Evolutionary conservation across 495 filamentous ascomycete genomes (phyloP).

Genomic region (Daldinia loculata): DNA sequence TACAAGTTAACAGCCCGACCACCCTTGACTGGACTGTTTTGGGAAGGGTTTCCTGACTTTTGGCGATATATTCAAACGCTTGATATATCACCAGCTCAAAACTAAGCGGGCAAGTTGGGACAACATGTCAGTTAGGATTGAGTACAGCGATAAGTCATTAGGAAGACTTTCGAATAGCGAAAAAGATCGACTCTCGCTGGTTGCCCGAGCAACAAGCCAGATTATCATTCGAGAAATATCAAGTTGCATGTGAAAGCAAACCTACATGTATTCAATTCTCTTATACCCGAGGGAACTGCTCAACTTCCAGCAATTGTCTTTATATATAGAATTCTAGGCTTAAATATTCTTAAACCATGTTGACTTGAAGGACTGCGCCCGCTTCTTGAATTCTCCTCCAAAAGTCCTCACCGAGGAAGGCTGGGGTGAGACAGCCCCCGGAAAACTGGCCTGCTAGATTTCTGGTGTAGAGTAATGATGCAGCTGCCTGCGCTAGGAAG

Average conservation of each 20-base stretch:
- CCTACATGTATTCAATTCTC: not conserved
- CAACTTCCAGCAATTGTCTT: not conserved
- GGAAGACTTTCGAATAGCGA: not conserved
- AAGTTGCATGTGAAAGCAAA: not conserved
- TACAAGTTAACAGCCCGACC: not conserved
- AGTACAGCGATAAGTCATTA: not conserved
- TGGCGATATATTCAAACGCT: not conserved
- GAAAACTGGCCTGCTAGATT: conserved; percentile 4
- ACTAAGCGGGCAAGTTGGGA: not conserved
- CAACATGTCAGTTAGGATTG: not conserved
- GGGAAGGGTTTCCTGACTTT: not conserved
- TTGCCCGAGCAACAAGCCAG: not conserved
- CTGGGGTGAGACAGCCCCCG: conserved; percentile 35
- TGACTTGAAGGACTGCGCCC: conserved; percentile 17
- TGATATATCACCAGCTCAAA: not conserved
- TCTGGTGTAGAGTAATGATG: conserved; percentile 32
- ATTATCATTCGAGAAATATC: not conserved
- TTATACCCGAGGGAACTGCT: not conserved
- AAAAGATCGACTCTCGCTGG: not conserved
- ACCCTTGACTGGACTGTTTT: not conserved
- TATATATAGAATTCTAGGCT: not conserved
- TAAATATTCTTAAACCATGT: conserved; percentile 9
- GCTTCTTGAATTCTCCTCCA: conserved; percentile 16
- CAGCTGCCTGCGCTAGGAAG: conserved; percentile 24
- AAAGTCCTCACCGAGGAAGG: conserved; percentile 30